Percentiles rank a stretch among this genome's conserved stretches.
These are phyloP conservation scores for Colletotrichum graminicola DNA, from an alignment of 2,329 filamentous ascomycete genomes.

Conservation along the genomic window DNA sequence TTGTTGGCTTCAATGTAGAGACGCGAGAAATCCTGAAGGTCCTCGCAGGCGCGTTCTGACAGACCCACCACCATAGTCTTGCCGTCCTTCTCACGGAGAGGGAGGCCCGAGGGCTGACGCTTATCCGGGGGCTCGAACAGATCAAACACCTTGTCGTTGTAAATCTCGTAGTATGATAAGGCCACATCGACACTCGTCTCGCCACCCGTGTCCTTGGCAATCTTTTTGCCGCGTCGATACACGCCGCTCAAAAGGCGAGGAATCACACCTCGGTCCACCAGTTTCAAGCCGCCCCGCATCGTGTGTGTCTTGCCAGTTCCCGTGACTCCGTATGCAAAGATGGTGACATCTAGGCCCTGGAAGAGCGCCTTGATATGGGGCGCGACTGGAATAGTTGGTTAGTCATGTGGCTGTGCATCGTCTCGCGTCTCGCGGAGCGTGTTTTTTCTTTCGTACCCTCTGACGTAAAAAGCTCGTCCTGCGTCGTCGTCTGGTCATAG, in stretches of 20 bases:
- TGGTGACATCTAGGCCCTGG: slow-evolving; percentile 86
- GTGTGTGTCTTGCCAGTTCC: slow-evolving; percentile 96
- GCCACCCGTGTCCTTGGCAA: slow-evolving; percentile 81
- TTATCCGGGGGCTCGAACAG: slow-evolving; percentile 90
- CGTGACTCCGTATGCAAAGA: slow-evolving; percentile 94
- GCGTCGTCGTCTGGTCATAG: slow-evolving; percentile 82
- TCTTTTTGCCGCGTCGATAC: slow-evolving; percentile 87
- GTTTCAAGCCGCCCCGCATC: slow-evolving; percentile 90
- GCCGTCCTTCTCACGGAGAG: slow-evolving; percentile 86
- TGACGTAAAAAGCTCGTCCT: slow-evolving; percentile 88
- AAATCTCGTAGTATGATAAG: slow-evolving; percentile 95
- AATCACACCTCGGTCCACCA: slow-evolving; percentile 89
- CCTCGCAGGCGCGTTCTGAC: slow-evolving; percentile 84
- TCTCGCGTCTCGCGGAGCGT: slow-evolving; percentile 22
- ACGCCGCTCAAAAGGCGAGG: slow-evolving; percentile 87
- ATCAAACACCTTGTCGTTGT: slow-evolving; percentile 95
- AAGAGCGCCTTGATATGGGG: slow-evolving; percentile 94
- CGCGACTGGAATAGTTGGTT: slow-evolving; percentile 69
- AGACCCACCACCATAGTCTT: slow-evolving; percentile 90
- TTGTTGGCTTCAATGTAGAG: slow-evolving; percentile 93
- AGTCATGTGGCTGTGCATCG: slow-evolving; percentile 26
- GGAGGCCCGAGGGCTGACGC: slow-evolving; percentile 83
- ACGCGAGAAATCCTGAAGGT: slow-evolving; percentile 89
- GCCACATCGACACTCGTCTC: slow-evolving; percentile 78
- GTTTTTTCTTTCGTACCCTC: slow-evolving; percentile 73